Conservation (phyloP, 305 asterid genomes). For the Fraxinus nigra region DNA sequence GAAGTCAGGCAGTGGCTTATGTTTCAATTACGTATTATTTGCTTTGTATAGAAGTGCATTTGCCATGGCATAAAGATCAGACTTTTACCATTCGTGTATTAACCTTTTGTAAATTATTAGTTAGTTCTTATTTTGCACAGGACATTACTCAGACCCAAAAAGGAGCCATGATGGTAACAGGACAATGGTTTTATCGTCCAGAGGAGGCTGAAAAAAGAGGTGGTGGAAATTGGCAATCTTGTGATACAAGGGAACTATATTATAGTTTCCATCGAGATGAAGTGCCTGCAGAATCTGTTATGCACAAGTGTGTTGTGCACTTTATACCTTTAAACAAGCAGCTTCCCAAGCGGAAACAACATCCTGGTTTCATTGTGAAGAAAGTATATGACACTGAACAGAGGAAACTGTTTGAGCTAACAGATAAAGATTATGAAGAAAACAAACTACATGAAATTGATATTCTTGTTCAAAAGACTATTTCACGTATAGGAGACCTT, state of each 20-base stretch:
- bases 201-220: constrained; percentile 76
- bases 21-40: neutral
- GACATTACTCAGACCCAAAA: constrained; percentile 53
- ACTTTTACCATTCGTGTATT: neutral
- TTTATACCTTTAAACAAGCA: constrained; percentile 73
- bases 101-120: neutral
- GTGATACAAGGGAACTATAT: constrained; percentile 69
- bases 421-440: constrained; percentile 84
- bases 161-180: constrained; percentile 61
- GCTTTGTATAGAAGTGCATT: neutral
- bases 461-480: constrained; percentile 76
- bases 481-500: constrained; percentile 58
- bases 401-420: constrained; percentile 67
- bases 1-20: neutral
- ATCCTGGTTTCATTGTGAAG: constrained; percentile 89
- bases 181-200: constrained; percentile 95
- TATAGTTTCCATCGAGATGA: constrained; percentile 90
- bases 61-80: neutral
- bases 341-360: constrained; percentile 67
- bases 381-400: constrained; percentile 77
- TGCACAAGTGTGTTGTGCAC: constrained; percentile 94
- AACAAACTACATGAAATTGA: constrained; percentile 73
- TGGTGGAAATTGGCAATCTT: constrained; percentile 83
- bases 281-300: constrained; percentile 87
- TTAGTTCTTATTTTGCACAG: constrained; percentile 32